Evolutionary conservation across 2,329 filamentous ascomycete species (phyloP), one percentile per base, ranked within the genome.

Genomic region (Keithomyces neogunnii): DNA sequence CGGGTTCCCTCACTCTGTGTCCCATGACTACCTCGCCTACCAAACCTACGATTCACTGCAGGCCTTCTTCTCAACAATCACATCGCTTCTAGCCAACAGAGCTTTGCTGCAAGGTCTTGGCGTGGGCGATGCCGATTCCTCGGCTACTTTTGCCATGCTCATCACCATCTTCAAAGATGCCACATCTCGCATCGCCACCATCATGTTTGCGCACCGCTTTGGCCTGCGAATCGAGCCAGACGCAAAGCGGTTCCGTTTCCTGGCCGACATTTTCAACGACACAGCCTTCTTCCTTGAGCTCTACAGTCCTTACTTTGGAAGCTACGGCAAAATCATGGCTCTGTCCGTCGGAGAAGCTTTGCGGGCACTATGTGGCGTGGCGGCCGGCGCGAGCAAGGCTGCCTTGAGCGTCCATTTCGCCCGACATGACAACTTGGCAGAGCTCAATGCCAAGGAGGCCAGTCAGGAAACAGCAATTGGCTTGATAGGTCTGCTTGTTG

Each of bases 391-490:
- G 50, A 87, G 88, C 56, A 97, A 97, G 68, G 92, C 92, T 2
- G 91, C 87, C 55, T 71, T 99, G 59, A 93, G 88, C 63, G 87
- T 89, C 9, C 93, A 99, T 69, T 97, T 99, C 73, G 90, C 92
- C 7, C 82, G 77, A 58, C 83, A 84, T 63, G 88, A 89, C 38
- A 97, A 96, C 66, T 71, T 97, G 44, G 92, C 89, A 2, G 92
- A 97, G 67, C 76, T 99, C 51, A 97, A 96, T 69, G 91, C 92
- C 51, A 84, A 96, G 78, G 92, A 97, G 65, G 90, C 90, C 10
- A 95, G 88, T 57, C 93, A 97, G 70, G 93, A 97, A 69, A 97
- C 92, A 0, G 83, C 96, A 26, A 88, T 99, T 51, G 92, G 89
- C 2, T 75, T 97, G 30, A 55, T 96, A 35, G 93, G 93, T 2